phyloP scores from a whole-genome alignment of 2,329 filamentous ascomycete species.

The Alternaria brassicae region DNA sequence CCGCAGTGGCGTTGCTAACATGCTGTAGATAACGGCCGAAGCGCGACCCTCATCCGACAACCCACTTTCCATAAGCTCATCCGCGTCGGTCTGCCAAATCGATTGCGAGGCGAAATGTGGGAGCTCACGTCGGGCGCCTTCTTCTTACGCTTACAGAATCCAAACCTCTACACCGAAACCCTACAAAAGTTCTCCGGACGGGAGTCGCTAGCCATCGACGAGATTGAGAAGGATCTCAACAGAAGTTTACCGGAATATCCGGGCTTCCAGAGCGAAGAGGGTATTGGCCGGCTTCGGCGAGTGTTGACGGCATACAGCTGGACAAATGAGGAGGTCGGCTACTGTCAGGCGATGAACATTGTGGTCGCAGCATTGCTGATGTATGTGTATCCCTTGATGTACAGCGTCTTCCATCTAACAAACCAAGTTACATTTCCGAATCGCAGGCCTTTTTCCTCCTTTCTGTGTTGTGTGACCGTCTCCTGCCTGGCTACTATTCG shows the following conservation, averaged over 20 bases:
- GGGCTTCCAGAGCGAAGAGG: conserved; percentile 94
- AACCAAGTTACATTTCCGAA: conserved; percentile 85
- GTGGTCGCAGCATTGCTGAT: conserved; percentile 97
- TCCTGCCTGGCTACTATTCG: conserved; percentile 96
- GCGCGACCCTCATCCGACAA: conserved; percentile 89
- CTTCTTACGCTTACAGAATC: conserved; percentile 85
- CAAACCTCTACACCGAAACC: conserved; percentile 83
- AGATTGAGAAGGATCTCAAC: conserved; percentile 98
- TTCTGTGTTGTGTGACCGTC: conserved; percentile 86
- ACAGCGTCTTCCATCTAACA: conserved; percentile 34
- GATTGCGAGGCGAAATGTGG: conserved; percentile 93
- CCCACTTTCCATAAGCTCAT: conserved; percentile 98
- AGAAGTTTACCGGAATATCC: conserved; percentile 96
- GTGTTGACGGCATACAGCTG: conserved; percentile 98
- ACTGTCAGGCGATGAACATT: conserved; percentile 99
- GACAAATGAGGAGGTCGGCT: conserved; percentile 93
- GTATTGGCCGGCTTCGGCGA: conserved; percentile 85
- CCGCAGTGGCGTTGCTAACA: conserved; percentile 19
- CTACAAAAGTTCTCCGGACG: conserved; percentile 81
- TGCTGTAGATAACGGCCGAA: conserved; percentile 80
- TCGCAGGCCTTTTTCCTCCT: conserved; percentile 93
- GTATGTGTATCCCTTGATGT: conserved; percentile 52
- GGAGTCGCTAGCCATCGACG: conserved; percentile 94
- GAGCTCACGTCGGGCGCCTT: conserved; percentile 92
- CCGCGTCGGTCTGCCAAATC: conserved; percentile 90